phyloP scores from a whole-genome alignment of 148 eudicot species.

The Persicaria maculosa region DNA sequence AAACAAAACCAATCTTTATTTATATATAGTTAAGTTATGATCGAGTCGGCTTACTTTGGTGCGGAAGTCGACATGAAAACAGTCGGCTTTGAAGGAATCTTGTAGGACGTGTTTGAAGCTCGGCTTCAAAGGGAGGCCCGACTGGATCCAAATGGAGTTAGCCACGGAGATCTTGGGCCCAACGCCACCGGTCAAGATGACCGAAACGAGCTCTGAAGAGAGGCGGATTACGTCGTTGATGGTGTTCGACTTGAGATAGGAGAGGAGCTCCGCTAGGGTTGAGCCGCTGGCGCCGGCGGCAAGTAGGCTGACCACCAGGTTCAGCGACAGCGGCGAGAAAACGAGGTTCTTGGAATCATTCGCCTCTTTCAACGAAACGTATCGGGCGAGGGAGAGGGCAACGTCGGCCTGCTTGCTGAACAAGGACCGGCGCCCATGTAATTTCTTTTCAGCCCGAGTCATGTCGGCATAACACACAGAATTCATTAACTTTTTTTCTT shows the following conservation, averaged over 20 bases:
- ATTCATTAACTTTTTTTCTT: too few species aligned
- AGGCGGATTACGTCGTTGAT: constrained; percentile 47
- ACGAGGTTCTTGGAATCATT: constrained; percentile 35
- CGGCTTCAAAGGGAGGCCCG: constrained; percentile 27
- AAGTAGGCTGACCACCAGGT: constrained; percentile 47
- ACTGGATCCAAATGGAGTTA: constrained; percentile 71
- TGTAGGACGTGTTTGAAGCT: too few species aligned
- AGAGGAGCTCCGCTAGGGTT: constrained; percentile 48
- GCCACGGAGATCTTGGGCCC: constrained; percentile 58
- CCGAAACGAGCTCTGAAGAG: constrained; percentile 43
- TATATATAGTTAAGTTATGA: too few species aligned
- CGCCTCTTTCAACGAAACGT: constrained; percentile 16
- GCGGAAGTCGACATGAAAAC: too few species aligned
- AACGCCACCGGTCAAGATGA: constrained; percentile 57
- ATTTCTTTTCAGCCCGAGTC: too few species aligned
- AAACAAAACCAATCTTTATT: too few species aligned
- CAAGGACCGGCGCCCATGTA: too few species aligned
- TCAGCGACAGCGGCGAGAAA: constrained; percentile 65
- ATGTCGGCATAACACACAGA: too few species aligned
- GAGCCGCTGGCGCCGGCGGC: constrained; percentile 59
- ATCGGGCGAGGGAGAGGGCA: constrained; percentile 30
- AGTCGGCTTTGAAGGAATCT: too few species aligned
- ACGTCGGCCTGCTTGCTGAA: constrained; percentile 46
- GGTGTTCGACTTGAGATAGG: constrained; percentile 42
- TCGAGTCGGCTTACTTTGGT: too few species aligned